A percentile compares a stretch with the other conserved stretches of the same genome.
Evolutionary conservation across 129 eudicot genomes (phyloP).

Genomic region (Chrysanthemum seticuspe): DNA sequence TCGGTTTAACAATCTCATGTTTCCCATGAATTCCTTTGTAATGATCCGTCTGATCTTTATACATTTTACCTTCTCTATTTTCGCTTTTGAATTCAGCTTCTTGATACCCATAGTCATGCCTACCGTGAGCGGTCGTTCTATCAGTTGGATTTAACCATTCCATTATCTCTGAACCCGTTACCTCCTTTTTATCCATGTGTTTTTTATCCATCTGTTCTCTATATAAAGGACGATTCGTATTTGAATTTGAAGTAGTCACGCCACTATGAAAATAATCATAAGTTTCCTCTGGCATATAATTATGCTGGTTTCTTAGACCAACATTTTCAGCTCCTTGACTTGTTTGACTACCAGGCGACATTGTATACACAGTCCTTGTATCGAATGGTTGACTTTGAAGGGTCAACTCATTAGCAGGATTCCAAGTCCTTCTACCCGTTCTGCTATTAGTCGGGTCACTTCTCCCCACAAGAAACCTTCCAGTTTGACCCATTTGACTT

Average conservation of each 20-base stretch:
- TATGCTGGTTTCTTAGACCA: slow-evolving; percentile 10
- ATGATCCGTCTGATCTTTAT: slow-evolving; percentile 17
- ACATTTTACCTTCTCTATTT: slow-evolving; percentile 17
- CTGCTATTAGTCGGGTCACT: slow-evolving; percentile 22
- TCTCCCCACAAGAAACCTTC: slow-evolving; percentile 24
- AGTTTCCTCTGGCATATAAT: slow-evolving; percentile 20
- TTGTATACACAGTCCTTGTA: not conserved
- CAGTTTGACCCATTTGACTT: not conserved
- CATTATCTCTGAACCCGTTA: not conserved
- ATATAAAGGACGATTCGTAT: slow-evolving; percentile 14
- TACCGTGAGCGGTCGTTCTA: slow-evolving; percentile 14
- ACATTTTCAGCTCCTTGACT: slow-evolving; percentile 23
- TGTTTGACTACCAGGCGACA: slow-evolving; percentile 21
- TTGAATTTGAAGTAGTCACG: slow-evolving; percentile 9
- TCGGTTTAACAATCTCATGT: slow-evolving; percentile 7
- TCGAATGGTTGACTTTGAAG: slow-evolving; percentile 10
- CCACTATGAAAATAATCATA: slow-evolving; percentile 4
- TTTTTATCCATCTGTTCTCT: slow-evolving; percentile 15
- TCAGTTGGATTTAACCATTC: slow-evolving; percentile 27
- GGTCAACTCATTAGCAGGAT: slow-evolving; percentile 27
- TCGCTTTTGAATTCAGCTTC: slow-evolving; percentile 17
- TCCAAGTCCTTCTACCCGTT: slow-evolving; percentile 16
- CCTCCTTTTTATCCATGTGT: not conserved
- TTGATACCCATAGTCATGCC: slow-evolving; percentile 18
- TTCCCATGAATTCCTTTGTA: slow-evolving; percentile 23